phyloP scores from a whole-genome alignment of 129 eudicot genomes.

The Glebionis coronaria region DNA sequence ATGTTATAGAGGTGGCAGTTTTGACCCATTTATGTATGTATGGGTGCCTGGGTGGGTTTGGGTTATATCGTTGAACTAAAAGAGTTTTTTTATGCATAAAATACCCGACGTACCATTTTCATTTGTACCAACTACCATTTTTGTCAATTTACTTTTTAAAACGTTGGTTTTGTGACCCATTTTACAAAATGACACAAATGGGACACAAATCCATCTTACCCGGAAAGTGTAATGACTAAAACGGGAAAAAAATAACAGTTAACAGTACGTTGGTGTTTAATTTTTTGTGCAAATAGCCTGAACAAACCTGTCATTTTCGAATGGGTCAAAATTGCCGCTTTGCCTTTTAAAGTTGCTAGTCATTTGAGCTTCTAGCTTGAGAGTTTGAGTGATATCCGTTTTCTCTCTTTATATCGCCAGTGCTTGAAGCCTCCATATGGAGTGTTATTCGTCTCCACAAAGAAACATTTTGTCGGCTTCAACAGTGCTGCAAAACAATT shows the following conservation, averaged over 20 bases:
- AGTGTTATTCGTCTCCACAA: slow-evolving; percentile 62
- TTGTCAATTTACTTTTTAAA: background rate
- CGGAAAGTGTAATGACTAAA: background rate
- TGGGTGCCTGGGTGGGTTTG: background rate
- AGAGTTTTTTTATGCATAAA: background rate
- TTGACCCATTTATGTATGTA: background rate
- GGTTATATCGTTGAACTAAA: background rate
- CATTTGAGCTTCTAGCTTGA: background rate
- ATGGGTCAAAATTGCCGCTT: background rate
- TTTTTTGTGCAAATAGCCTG: background rate
- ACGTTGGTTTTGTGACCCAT: background rate
- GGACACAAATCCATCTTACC: no score
- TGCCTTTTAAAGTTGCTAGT: background rate
- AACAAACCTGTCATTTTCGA: background rate
- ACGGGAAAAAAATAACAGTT: no score
- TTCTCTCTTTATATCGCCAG: slow-evolving; percentile 28
- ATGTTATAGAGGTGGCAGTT: no score
- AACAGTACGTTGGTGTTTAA: no score
- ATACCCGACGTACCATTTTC: background rate
- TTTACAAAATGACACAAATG: background rate
- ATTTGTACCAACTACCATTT: background rate
- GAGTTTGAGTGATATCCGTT: background rate
- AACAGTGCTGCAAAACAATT: slow-evolving; percentile 60
- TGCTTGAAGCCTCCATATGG: slow-evolving; percentile 85
- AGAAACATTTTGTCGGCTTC: slow-evolving; percentile 67